phyloP scores from a whole-genome alignment of 345 rosid genomes.

The Citrus cavaleriei region DNA sequence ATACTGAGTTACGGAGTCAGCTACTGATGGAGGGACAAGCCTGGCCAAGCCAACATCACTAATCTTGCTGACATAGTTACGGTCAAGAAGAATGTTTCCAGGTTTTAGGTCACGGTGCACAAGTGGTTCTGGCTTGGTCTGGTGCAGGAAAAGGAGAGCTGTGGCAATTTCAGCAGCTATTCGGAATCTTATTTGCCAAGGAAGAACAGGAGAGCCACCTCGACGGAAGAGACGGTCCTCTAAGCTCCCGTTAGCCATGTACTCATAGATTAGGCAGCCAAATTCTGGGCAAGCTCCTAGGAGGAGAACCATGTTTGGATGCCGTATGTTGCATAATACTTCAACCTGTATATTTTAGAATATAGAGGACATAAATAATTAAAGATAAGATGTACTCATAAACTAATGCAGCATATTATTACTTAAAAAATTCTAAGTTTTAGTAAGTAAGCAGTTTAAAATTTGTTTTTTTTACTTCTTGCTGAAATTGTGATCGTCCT shows the following conservation, averaged over 20 bases:
- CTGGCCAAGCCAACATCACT: slow-evolving; percentile 92
- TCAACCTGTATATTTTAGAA: slow-evolving; percentile 44
- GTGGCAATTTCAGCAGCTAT: slow-evolving; percentile 86
- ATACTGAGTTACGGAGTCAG: slow-evolving; percentile 63
- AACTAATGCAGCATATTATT: not conserved
- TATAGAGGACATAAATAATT: not conserved
- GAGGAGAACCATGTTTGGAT: slow-evolving; percentile 96
- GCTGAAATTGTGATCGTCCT: slow-evolving; percentile 79
- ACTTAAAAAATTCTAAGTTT: not conserved
- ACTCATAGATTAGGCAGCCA: slow-evolving; percentile 84
- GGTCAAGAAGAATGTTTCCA: slow-evolving; percentile 77
- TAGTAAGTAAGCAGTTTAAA: not conserved
- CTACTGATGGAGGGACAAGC: slow-evolving; percentile 82
- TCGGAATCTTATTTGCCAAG: slow-evolving; percentile 73
- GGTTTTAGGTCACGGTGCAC: slow-evolving; percentile 96
- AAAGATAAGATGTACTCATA: not conserved
- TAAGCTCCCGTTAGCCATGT: slow-evolving; percentile 91
- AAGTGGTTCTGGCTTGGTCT: slow-evolving; percentile 86
- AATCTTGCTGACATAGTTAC: slow-evolving; percentile 84
- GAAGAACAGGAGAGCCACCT: slow-evolving; percentile 49
- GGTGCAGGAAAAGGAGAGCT: slow-evolving; percentile 86
- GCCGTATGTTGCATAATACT: slow-evolving; percentile 74
- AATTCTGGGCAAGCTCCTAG: slow-evolving; percentile 88
- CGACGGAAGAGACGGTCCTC: slow-evolving; percentile 66
- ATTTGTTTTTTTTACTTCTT: slow-evolving; percentile 41